phyloP scores from a whole-genome alignment of 78 protist genomes.

The slime mould (Dictyostelium discoideum) region DNA sequence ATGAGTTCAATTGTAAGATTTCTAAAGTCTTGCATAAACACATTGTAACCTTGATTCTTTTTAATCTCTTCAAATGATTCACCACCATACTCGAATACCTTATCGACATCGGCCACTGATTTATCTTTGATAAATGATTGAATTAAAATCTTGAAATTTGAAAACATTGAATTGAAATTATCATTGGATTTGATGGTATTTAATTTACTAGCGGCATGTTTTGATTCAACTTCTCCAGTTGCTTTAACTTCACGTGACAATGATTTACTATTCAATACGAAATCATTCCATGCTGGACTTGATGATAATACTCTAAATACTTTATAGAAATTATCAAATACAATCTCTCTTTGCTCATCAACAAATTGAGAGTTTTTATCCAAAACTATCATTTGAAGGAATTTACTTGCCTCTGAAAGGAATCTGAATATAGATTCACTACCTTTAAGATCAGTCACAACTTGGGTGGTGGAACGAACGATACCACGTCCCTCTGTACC shows the following conservation, averaged over 20 bases:
- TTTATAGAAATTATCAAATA: slow-evolving; percentile 58
- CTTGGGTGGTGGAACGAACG: neutral
- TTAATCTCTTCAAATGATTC: neutral
- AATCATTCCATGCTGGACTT: slow-evolving; percentile 57
- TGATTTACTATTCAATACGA: slow-evolving; percentile 1
- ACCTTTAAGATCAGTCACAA: slow-evolving; percentile 5
- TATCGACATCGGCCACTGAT: slow-evolving; percentile 47
- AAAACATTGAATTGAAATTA: neutral
- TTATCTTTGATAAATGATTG: slow-evolving; percentile 57
- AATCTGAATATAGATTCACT: slow-evolving; percentile 30
- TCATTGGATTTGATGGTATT: neutral
- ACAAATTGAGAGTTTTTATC: neutral
- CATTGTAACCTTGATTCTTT: slow-evolving; percentile 30
- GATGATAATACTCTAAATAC: neutral
- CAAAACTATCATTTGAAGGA: slow-evolving; percentile 62
- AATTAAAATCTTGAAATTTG: slow-evolving; percentile 2
- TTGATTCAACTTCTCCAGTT: slow-evolving; percentile 1
- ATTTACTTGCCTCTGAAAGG: slow-evolving; percentile 42
- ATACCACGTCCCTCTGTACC: slow-evolving; percentile 32
- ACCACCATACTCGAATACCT: slow-evolving; percentile 26
- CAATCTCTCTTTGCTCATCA: slow-evolving; percentile 59
- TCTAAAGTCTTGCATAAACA: slow-evolving; percentile 24
- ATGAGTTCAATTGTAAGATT: slow-evolving; percentile 23
- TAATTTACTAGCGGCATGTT: neutral
- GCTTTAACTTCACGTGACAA: slow-evolving; percentile 5